phyloP scores from a whole-genome alignment of 2,329 filamentous ascomycete genomes.

The Tricladium varicosporioides region DNA sequence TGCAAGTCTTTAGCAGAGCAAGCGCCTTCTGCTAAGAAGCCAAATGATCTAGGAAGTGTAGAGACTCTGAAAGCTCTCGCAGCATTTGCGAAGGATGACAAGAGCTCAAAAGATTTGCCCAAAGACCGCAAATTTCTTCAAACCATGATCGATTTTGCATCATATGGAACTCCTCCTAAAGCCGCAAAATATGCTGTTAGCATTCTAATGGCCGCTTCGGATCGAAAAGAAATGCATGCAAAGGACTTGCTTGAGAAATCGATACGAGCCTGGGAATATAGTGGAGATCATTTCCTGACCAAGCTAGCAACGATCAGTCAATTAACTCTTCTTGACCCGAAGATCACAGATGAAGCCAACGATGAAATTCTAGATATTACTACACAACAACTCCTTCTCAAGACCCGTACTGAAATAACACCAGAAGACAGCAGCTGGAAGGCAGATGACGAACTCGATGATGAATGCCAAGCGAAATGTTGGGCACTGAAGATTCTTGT shows the following conservation, averaged over 20 bases:
- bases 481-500: constrained; percentile 83
- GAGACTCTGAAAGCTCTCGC: constrained; percentile 93
- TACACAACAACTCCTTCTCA: constrained; percentile 70
- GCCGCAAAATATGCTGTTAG: constrained; percentile 93
- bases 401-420: constrained; percentile 62
- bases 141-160: constrained; percentile 77
- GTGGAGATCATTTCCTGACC: constrained; percentile 70
- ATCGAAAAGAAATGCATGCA: constrained; percentile 80
- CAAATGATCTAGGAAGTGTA: constrained; percentile 73
- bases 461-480: constrained; percentile 80
- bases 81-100: constrained; percentile 81
- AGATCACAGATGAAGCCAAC: constrained; percentile 68
- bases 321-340: constrained; percentile 71
- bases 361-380: constrained; percentile 78
- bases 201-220: constrained; percentile 71
- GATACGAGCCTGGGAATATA: constrained; percentile 72
- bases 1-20: constrained; percentile 82
- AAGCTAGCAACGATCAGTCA: constrained; percentile 72
- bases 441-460: constrained; percentile 65
- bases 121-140: constrained; percentile 78
- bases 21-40: constrained; percentile 65
- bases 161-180: constrained; percentile 76
- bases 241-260: constrained; percentile 78
- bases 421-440: constrained; percentile 63
- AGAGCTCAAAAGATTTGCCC: constrained; percentile 70